Conservation (phyloP, 2,329 filamentous ascomycete species). For the Neobulgaria alba region DNA sequence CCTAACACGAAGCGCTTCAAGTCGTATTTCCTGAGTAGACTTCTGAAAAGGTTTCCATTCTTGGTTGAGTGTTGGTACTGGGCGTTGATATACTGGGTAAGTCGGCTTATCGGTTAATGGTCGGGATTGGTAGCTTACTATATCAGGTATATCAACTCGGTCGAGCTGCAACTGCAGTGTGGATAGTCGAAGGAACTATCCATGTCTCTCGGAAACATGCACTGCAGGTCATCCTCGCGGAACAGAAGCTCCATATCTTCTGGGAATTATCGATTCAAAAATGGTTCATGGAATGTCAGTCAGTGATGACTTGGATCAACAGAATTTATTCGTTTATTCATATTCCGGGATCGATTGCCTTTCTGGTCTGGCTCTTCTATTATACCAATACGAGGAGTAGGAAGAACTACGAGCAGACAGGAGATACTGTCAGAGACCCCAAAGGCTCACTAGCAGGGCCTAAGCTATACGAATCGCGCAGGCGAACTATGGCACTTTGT, state of each 20-base stretch:
- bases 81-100: constrained; percentile 69
- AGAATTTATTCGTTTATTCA: constrained; percentile 70
- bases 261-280: constrained; percentile 54
- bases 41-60: constrained; percentile 62
- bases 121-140: background rate
- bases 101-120: constrained; percentile 17
- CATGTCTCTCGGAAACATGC: constrained; percentile 61
- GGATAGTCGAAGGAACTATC: constrained; percentile 58
- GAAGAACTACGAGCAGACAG: constrained; percentile 32
- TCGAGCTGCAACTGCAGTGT: constrained; percentile 62
- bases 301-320: constrained; percentile 60
- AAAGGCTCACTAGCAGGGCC: constrained; percentile 39
- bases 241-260: constrained; percentile 56
- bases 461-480: constrained; percentile 44
- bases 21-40: constrained; percentile 50
- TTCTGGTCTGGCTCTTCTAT: constrained; percentile 59
- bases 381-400: constrained; percentile 56
- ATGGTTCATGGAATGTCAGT: constrained; percentile 44
- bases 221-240: constrained; percentile 57
- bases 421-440: constrained; percentile 29
- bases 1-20: constrained; percentile 55
- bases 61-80: constrained; percentile 70
- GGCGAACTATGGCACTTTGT: constrained; percentile 48
- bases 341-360: constrained; percentile 67
- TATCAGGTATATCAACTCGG: constrained; percentile 63